Conservation (phyloP, 305 asterid species). For the Euphrasia arctica region DNA sequence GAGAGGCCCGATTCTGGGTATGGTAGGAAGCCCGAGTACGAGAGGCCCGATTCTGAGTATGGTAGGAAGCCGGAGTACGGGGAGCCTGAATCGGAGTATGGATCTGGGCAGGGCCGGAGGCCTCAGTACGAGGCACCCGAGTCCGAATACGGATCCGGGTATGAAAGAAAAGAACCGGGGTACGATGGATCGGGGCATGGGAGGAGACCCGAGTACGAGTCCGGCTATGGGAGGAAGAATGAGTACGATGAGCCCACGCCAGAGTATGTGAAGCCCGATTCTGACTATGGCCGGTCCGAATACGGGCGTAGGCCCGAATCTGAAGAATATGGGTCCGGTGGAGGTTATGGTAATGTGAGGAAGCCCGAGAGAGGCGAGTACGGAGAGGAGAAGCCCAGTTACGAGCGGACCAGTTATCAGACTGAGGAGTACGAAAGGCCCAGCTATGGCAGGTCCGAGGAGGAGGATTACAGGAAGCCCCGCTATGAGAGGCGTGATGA, state of each 20-base stretch:
- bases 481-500: slow-evolving; percentile 55
- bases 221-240: slow-evolving; percentile 29
- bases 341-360: slow-evolving; percentile 27
- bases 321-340: slow-evolving; percentile 31
- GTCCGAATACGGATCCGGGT: slow-evolving; percentile 23
- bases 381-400: slow-evolving; percentile 48
- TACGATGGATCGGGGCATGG: slow-evolving; percentile 27
- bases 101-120: slow-evolving; percentile 23
- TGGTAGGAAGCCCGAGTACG: slow-evolving; percentile 23
- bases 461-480: slow-evolving; percentile 59
- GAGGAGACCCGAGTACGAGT: slow-evolving; percentile 20
- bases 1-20: slow-evolving; percentile 25
- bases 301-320: slow-evolving; percentile 34
- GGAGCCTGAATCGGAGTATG: slow-evolving; percentile 24
- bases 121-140: background rate
- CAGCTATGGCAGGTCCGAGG: slow-evolving; percentile 72
- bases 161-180: slow-evolving; percentile 28
- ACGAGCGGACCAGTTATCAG: slow-evolving; percentile 28
- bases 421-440: slow-evolving; percentile 51
- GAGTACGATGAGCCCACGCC: slow-evolving; percentile 30
- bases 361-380: slow-evolving; percentile 36
- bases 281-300: slow-evolving; percentile 27
- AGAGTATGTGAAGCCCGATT: slow-evolving; percentile 29
- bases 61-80: slow-evolving; percentile 15
- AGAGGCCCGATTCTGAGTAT: slow-evolving; percentile 20